A percentile compares a stretch with the other conserved stretches of the same genome.
phyloP scores from a whole-genome alignment of 2,329 filamentous ascomycete species.

The Aspergillus ibericus region DNA sequence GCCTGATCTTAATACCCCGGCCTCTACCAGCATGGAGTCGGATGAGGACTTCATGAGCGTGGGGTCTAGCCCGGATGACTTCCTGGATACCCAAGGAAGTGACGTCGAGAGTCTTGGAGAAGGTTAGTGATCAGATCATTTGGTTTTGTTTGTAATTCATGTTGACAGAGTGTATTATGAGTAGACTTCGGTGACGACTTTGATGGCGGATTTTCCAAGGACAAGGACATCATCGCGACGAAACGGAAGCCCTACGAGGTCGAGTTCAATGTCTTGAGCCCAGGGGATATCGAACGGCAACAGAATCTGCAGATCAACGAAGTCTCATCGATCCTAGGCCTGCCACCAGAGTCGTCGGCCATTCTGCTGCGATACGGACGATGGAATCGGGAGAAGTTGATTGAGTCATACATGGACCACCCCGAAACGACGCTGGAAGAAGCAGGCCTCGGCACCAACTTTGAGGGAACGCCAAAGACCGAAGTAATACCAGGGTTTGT shows the following conservation, averaged over 20 bases:
- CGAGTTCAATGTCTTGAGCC: conserved; percentile 77
- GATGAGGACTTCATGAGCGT: conserved; percentile 92
- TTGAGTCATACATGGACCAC: conserved; percentile 94
- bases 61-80: conserved; percentile 72
- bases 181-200: conserved; percentile 60
- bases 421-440: conserved; percentile 76
- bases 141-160: neutral
- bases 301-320: conserved; percentile 86
- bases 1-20: conserved; percentile 42
- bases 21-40: conserved; percentile 74
- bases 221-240: conserved; percentile 70
- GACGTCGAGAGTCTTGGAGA: conserved; percentile 62
- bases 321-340: conserved; percentile 85
- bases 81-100: conserved; percentile 67
- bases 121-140: conserved; percentile 30
- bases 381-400: conserved; percentile 95
- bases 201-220: conserved; percentile 63
- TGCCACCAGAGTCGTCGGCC: conserved; percentile 84
- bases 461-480: conserved; percentile 64
- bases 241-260: conserved; percentile 78
- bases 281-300: conserved; percentile 76
- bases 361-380: conserved; percentile 85
- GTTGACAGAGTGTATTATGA: neutral
- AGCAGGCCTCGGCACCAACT: conserved; percentile 72
- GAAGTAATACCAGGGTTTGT: conserved; percentile 73